Base-by-base conservation (phyloP, 192 early-diverging fungal genomes). In the Tieghemiomyces parasiticus region DNA sequence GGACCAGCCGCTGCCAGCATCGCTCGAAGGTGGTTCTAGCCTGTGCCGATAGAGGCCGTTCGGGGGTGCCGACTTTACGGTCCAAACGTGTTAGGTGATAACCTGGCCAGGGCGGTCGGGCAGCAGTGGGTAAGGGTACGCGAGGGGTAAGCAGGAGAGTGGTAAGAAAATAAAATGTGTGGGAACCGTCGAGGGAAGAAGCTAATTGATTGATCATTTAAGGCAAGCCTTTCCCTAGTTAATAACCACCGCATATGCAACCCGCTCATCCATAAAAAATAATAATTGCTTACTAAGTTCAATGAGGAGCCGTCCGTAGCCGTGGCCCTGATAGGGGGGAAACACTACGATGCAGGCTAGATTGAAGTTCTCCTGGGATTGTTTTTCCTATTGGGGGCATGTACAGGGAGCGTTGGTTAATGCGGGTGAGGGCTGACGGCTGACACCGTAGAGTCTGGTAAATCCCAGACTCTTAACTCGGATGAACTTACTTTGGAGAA, bases 401-500 rank as follows among this genome's bases (percentile, higher is more conserved):
- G n/a, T n/a, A n/a, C n/a, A n/a, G n/a, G n/a, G n/a, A n/a, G n/a
- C n/a, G n/a, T n/a, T n/a, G n/a, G n/a, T n/a, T n/a, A n/a, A n/a
- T n/a, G n/a, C n/a, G n/a, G n/a, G n/a, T n/a, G n/a, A n/a, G n/a
- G n/a, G n/a, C n/a, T n/a, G n/a, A n/a, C n/a, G n/a, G n/a, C n/a
- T n/a, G n/a, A n/a, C n/a, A n/a, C n/a, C n/a, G n/a, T n/a, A n/a
- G n/a, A n/a, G n/a, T n/a, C n/a, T n/a, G n/a, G n/a, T n/a, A n/a
- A n/a, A n/a, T n/a, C n/a, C n/a, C n/a, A n/a, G n/a, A n/a, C n/a
- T n/a, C n/a, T n/a, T n/a, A n/a, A n/a, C n/a, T n/a, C n/a, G n/a
- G n/a, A n/a, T n/a, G n/a, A n/a, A 64, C 24, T 51, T 73, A 89
- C 87, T 75, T 99, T 99, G 35, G 93, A 95, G 72, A 98, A 98